phyloP scores from a whole-genome alignment of 441 rosid genomes.

The Gossypium schwendimanii region DNA sequence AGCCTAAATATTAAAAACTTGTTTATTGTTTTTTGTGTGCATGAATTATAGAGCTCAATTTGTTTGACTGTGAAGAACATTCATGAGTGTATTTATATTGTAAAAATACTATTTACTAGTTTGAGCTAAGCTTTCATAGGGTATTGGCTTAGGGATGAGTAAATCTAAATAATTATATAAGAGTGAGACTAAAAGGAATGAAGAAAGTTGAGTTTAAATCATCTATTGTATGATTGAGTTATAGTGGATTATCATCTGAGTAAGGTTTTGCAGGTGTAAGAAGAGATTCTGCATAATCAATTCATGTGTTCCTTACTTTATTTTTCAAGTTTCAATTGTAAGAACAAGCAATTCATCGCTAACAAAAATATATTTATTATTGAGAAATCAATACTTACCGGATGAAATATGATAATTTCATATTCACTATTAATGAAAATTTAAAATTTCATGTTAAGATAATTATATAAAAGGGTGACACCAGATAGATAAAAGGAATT shows the following conservation, averaged over 20 bases:
- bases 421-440: background rate
- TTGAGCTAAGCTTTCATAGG: background rate
- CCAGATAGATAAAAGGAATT: background rate
- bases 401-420: background rate
- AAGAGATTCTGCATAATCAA: background rate
- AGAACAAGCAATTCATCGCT: too few relatives aligned
- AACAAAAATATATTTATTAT: too few relatives aligned
- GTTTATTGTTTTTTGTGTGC: background rate
- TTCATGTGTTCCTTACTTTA: background rate
- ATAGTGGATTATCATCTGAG: background rate
- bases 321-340: background rate
- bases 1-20: background rate
- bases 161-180: too few relatives aligned
- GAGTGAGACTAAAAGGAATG: background rate
- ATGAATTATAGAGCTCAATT: background rate
- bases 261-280: background rate
- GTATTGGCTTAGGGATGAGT: background rate
- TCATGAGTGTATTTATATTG: background rate
- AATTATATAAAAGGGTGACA: too few relatives aligned
- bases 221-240: background rate
- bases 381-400: background rate
- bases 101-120: background rate
- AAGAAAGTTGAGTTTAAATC: background rate
- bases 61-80: background rate
- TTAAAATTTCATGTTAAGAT: too few relatives aligned